These are phyloP conservation scores for Fusarium fracticaudum DNA, from an alignment of 2,329 filamentous ascomycete genomes.

Conservation along the genomic window DNA sequence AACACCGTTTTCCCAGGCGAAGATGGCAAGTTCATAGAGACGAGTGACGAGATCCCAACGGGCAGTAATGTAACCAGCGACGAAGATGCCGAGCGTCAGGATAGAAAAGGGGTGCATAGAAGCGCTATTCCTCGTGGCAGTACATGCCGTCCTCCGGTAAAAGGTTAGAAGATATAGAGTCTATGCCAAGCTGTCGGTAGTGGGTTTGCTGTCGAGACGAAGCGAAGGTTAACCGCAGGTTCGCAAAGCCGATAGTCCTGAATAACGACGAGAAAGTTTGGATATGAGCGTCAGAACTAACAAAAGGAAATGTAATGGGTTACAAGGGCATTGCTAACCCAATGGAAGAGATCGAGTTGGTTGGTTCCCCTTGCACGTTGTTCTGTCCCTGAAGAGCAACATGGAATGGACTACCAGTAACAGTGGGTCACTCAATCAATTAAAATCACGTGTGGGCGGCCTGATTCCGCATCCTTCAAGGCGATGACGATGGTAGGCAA, in stretches of 20 bases:
- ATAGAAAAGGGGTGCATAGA: conserved; percentile 98
- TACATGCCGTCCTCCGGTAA: conserved; percentile 53
- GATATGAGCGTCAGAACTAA: not conserved
- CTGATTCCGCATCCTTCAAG: conserved; percentile 10
- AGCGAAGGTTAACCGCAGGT: conserved; percentile 7
- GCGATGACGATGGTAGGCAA: conserved; percentile 13
- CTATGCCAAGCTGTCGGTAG: conserved; percentile 36
- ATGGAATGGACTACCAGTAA: conserved; percentile 32
- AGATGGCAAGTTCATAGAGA: conserved; percentile 95
- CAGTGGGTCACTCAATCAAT: conserved; percentile 25
- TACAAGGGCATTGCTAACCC: conserved; percentile 26
- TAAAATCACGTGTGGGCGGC: conserved; percentile 31
- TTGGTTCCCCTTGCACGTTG: conserved; percentile 35
- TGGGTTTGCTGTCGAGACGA: conserved; percentile 35
- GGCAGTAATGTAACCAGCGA: conserved; percentile 99
- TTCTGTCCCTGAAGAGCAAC: conserved; percentile 21
- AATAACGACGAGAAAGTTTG: not conserved
- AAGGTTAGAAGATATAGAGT: conserved; percentile 19
- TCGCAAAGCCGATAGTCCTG: not conserved
- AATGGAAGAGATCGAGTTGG: conserved; percentile 29
- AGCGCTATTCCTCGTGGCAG: conserved; percentile 56
- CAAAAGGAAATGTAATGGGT: not conserved
- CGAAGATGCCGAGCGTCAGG: conserved; percentile 96
- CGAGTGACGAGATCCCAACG: conserved; percentile 98
- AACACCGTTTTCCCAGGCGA: conserved; percentile 98